A percentile compares a stretch with the other conserved stretches of the same genome.
Evolutionary conservation across 805 yeast species (phyloP).

Genomic region (Nakazawaea wickerhamii): DNA sequence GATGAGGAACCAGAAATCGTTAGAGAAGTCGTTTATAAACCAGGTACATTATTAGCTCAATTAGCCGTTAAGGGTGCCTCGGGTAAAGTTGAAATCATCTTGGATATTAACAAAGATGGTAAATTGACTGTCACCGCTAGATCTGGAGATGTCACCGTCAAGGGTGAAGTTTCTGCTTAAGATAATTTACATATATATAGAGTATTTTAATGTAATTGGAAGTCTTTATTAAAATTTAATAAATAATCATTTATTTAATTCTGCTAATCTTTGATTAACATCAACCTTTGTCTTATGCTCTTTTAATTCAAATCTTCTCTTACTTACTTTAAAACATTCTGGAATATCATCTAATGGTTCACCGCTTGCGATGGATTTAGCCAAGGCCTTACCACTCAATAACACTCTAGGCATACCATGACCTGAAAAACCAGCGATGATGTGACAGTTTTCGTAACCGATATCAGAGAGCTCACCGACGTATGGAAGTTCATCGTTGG

Average conservation of each 20-base stretch:
- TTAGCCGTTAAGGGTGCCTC: constrained; percentile 67
- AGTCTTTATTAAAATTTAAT: neutral
- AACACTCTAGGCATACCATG: constrained; percentile 18
- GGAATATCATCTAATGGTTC: constrained; percentile 14
- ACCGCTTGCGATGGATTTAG: constrained; percentile 12
- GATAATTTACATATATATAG: too few relatives aligned
- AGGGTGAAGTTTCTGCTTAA: constrained; percentile 8
- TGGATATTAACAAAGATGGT: constrained; percentile 62
- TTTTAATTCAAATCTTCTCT: constrained; percentile 10
- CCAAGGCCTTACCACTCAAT: constrained; percentile 14
- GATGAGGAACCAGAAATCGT: constrained; percentile 91
- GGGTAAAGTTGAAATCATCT: constrained; percentile 63
- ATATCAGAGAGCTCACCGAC: constrained; percentile 13
- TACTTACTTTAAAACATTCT: constrained; percentile 12
- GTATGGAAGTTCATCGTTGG: constrained; percentile 16
- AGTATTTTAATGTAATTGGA: neutral
- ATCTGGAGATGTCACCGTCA: constrained; percentile 41
- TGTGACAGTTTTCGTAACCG: constrained; percentile 9
- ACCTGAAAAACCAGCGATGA: constrained; percentile 17
- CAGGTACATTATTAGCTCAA: constrained; percentile 74
- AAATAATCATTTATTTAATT: neutral
- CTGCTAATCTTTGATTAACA: constrained; percentile 4
- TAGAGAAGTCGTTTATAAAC: constrained; percentile 66
- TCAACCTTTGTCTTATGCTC: constrained; percentile 5
- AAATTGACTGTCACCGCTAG: constrained; percentile 59